Evolutionary conservation across 1,284 basidiomycete genomes (phyloP).

Genomic region (Neonothopanus nambi): DNA sequence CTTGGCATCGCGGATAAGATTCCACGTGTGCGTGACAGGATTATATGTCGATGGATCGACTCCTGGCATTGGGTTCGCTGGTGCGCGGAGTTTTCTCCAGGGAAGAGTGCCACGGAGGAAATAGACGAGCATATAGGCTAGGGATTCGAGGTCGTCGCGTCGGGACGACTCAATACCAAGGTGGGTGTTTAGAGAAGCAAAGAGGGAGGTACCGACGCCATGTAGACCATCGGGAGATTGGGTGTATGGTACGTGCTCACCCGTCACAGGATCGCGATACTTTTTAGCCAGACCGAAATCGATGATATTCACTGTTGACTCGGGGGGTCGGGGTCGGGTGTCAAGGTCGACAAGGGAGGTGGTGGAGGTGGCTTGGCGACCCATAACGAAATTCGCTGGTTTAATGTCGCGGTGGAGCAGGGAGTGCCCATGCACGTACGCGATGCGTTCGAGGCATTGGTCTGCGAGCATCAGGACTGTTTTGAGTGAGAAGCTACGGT

Average conservation of each 20-base stretch:
- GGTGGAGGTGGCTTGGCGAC: constrained; percentile 23
- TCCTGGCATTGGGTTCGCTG: constrained; percentile 53
- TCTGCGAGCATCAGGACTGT: constrained; percentile 91
- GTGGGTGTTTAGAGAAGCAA: constrained; percentile 95
- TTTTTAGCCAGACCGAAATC: constrained; percentile 98
- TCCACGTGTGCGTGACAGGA: constrained; percentile 81
- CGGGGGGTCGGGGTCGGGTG: constrained; percentile 1
- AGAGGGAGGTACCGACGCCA: constrained; percentile 90
- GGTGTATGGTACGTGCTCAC: constrained; percentile 88
- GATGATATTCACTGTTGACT: constrained; percentile 63
- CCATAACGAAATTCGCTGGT: constrained; percentile 92
- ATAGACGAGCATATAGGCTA: constrained; percentile 93
- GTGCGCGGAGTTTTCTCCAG: constrained; percentile 82
- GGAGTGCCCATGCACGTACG: constrained; percentile 73
- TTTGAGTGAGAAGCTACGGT: constrained; percentile 89
- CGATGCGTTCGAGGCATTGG: constrained; percentile 81
- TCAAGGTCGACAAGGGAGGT: constrained; percentile 1
- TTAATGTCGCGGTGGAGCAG: constrained; percentile 95
- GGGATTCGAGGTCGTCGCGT: constrained; percentile 88
- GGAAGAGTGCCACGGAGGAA: constrained; percentile 89
- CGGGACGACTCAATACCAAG: constrained; percentile 88
- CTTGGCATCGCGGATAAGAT: constrained; percentile 71
- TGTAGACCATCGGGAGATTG: constrained; percentile 90
- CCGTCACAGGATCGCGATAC: constrained; percentile 86
- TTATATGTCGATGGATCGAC: constrained; percentile 41